phyloP scores from a whole-genome alignment of 257 asterid species.

The Eustoma russellianum region DNA sequence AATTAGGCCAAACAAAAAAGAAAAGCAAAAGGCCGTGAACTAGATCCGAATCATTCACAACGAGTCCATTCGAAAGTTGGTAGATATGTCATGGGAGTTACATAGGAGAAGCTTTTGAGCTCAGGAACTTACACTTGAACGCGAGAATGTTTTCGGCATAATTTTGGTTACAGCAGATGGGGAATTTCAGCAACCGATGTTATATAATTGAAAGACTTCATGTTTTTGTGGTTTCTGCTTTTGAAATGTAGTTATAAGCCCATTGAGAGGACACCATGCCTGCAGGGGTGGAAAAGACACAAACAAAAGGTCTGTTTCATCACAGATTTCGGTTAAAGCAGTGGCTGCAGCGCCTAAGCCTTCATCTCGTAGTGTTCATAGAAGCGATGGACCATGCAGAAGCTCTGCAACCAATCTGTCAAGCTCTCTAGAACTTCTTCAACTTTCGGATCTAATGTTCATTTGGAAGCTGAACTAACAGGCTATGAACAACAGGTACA shows the following conservation, averaged over 20 bases:
- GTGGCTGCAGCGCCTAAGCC: conserved; percentile 47
- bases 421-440: conserved; percentile 64
- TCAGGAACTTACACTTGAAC: too few relatives aligned
- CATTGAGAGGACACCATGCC: conserved; percentile 79
- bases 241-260: conserved; percentile 59
- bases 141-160: too few relatives aligned
- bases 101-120: too few relatives aligned
- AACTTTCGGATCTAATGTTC: conserved; percentile 48
- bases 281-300: conserved; percentile 83
- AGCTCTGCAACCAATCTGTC: conserved; percentile 36
- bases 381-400: conserved; percentile 34
- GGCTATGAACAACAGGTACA: conserved; percentile 63
- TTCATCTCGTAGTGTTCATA: conserved; percentile 37
- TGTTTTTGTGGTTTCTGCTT: conserved; percentile 7
- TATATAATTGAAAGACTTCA: background rate
- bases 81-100: too few relatives aligned
- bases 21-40: too few relatives aligned
- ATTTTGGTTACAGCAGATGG: too few relatives aligned
- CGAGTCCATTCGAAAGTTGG: too few relatives aligned
- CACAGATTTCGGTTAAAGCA: conserved; percentile 48
- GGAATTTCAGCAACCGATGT: too few relatives aligned
- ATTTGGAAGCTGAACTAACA: conserved; percentile 46
- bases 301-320: conserved; percentile 52
- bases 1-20: too few relatives aligned
- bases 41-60: too few relatives aligned